Conservation (phyloP, 2,329 filamentous ascomycete species). For the Davidsoniella australis region DNA sequence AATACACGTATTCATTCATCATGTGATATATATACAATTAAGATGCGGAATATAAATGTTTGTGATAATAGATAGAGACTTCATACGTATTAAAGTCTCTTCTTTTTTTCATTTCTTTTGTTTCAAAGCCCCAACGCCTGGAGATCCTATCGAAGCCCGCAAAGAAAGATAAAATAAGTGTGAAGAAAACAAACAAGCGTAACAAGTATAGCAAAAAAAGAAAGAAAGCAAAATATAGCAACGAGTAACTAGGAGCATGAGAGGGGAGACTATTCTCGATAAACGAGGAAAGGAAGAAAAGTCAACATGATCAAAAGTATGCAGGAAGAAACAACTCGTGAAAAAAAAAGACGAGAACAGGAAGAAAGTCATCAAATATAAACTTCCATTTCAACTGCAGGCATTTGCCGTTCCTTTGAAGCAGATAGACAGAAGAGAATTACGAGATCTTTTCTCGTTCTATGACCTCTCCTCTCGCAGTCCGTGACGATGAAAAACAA, state of each 20-base stretch:
- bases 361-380: background rate
- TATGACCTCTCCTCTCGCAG: too few species aligned
- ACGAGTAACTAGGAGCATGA: background rate
- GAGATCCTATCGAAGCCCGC: constrained; percentile 6
- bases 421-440: too few species aligned
- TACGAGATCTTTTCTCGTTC: too few species aligned
- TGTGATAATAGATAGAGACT: too few species aligned
- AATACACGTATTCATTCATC: too few species aligned
- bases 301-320: background rate
- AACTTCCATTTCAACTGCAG: background rate
- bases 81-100: constrained; percentile 14
- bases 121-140: constrained; percentile 15
- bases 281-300: background rate
- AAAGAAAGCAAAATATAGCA: constrained; percentile 3
- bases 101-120: constrained; percentile 20
- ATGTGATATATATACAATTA: too few species aligned
- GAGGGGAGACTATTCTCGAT: too few species aligned
- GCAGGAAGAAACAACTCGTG: too few species aligned
- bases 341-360: constrained; percentile 3
- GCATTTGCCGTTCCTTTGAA: too few species aligned
- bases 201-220: constrained; percentile 1
- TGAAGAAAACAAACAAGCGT: background rate
- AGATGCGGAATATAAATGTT: too few species aligned
- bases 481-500: background rate
- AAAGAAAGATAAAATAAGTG: background rate